These are phyloP conservation scores for Nectriaceae sp. DNA, from an alignment of 2,329 filamentous ascomycete species.

Conservation along the genomic window DNA sequence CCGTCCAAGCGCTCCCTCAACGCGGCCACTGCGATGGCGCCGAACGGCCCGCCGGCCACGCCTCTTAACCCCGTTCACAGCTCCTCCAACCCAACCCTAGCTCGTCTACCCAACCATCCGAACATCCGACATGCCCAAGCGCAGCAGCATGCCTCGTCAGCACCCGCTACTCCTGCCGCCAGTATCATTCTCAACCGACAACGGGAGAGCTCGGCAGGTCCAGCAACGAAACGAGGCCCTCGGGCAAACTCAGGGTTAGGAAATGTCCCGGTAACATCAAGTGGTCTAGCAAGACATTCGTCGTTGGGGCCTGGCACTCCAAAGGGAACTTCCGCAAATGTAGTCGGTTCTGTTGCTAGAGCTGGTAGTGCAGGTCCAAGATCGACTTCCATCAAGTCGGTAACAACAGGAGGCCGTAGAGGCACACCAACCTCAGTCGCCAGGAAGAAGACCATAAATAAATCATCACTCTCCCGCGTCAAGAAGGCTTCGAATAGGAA, in stretches of 20 bases:
- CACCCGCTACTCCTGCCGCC: conserved; percentile 61
- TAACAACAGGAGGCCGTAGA: conserved; percentile 45
- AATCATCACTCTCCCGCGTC: conserved; percentile 64
- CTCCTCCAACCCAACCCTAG: conserved; percentile 43
- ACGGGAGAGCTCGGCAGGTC: conserved; percentile 61
- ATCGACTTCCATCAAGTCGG: conserved; percentile 48
- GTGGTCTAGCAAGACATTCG: conserved; percentile 61
- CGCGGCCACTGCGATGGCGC: conserved; percentile 38
- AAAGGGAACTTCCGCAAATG: conserved; percentile 41
- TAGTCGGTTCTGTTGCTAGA: conserved; percentile 40
- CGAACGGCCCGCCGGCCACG: conserved; percentile 26
- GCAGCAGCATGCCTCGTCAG: conserved; percentile 56
- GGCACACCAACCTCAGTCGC: conserved; percentile 45
- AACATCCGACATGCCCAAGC: conserved; percentile 53
- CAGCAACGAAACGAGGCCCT: conserved; percentile 56
- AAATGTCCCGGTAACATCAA: conserved; percentile 53
- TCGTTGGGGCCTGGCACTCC: conserved; percentile 65
- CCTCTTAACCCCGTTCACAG: conserved; percentile 28
- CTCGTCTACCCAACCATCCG: conserved; percentile 44
- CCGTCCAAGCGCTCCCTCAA: conserved; percentile 45
- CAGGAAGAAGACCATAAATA: conserved; percentile 55
- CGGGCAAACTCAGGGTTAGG: conserved; percentile 50
- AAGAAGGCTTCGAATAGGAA: conserved; percentile 61
- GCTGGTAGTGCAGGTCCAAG: conserved; percentile 64
- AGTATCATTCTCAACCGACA: conserved; percentile 61